Evolutionary conservation across 2,329 filamentous ascomycete genomes (phyloP), one percentile per base, ranked within the genome.

Genomic region (Stemphylium vesicarium): DNA sequence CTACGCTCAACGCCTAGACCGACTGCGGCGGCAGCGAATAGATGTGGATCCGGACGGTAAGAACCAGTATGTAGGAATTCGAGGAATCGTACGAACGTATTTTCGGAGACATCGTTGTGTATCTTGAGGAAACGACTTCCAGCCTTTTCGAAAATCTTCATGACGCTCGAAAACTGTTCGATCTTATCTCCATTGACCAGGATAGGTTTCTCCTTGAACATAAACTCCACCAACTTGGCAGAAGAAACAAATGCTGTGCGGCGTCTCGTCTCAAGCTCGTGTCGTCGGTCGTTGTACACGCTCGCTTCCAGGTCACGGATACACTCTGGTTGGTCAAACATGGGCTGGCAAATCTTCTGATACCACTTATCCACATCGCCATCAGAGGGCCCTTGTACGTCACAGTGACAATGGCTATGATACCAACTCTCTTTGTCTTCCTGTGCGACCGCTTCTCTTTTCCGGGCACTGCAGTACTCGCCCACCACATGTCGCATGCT

Each of bases 181-280:
- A 74, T 64, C 35, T 68, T 68, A 4, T 65, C 60, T 4, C 59
- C 56, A 1, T 69, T 60, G 4, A 75, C 65, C 33, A 75, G 71
- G 15, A 78, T 57, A 1, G 71, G 59, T 40, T 68, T 71, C 26
- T 70, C 69, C 4, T 71, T 58, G 65, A 70, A 75, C 32, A 79
- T 36, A 38, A 79, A 69, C 56, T 79, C 76, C 16, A 74, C 65
- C 22, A 73, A 75, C 4, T 72, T 67, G 1, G 59, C 50, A 8
- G 73, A 73, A 2, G 74, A 69, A 6, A 64, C 61, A 1, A 67
- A 62, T 24, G 62, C 57, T 5, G 66, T 62, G 16, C 77, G 67
- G 11, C 65, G 62, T 11, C 70, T 56, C 18, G 66, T 59, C 26
- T 65, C 65, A 10, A 78, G 64, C 15, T 68, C 58, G 35, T 68